These are phyloP conservation scores for Pseudogymnoascus sp. DNA, from an alignment of 2,329 filamentous ascomycete species.

Conservation along the genomic window DNA sequence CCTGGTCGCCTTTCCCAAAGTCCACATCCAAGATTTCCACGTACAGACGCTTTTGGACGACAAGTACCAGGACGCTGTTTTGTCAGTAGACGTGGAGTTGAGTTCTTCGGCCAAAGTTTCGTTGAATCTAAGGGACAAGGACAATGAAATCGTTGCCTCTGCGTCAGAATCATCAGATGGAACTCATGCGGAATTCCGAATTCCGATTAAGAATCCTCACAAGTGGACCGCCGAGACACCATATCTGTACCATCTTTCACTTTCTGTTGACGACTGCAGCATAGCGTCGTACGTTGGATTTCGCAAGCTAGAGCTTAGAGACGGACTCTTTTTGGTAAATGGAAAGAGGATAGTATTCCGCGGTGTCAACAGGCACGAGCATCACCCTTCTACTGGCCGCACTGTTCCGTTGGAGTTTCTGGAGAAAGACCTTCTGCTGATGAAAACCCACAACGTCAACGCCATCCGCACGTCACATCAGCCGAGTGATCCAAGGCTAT, in stretches of 20 bases:
- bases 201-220: conserved; percentile 40
- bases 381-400: conserved; percentile 42
- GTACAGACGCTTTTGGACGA: conserved; percentile 45
- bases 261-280: conserved; percentile 27
- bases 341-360: conserved; percentile 43
- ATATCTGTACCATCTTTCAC: conserved; percentile 45
- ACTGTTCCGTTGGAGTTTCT: conserved; percentile 42
- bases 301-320: conserved; percentile 41
- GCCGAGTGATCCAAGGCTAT: conserved; percentile 48
- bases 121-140: conserved; percentile 36
- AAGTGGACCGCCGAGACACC: conserved; percentile 64
- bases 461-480: conserved; percentile 61
- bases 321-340: conserved; percentile 43
- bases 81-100: conserved; percentile 41
- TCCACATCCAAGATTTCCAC: conserved; percentile 42
- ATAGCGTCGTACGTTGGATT: conserved; percentile 42
- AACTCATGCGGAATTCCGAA: conserved; percentile 14
- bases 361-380: conserved; percentile 48
- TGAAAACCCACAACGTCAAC: conserved; percentile 57
- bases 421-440: conserved; percentile 42
- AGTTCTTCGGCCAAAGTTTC: conserved; percentile 27
- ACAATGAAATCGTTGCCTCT: conserved; percentile 26
- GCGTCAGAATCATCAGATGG: conserved; percentile 9
- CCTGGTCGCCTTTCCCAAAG: conserved; percentile 39
- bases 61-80: conserved; percentile 39